phyloP scores from a whole-genome alignment of 371 early-diverging fungal species.

The Apophysomyces ossiformis region DNA sequence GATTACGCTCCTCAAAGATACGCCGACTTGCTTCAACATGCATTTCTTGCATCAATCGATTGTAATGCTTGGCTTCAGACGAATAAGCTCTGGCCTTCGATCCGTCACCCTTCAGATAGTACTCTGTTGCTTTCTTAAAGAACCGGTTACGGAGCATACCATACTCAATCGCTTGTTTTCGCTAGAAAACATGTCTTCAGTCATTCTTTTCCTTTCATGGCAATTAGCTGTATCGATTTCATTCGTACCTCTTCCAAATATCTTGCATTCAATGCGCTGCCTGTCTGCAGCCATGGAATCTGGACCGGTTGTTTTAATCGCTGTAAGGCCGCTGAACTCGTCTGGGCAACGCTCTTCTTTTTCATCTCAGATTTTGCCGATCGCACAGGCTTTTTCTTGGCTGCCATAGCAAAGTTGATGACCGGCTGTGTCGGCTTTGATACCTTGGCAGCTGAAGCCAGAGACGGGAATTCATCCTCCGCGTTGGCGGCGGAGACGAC shows the following conservation, averaged over 20 bases:
- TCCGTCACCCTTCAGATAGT: conserved; percentile 60
- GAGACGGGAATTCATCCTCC: conserved; percentile 45
- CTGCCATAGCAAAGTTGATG: conserved; percentile 42
- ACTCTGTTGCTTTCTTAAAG: conserved; percentile 60
- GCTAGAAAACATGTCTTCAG: conserved; percentile 14
- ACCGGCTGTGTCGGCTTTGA: neutral
- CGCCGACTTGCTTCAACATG: conserved; percentile 62
- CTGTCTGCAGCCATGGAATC: conserved; percentile 65
- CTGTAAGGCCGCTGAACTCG: conserved; percentile 15
- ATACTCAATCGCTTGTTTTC: conserved; percentile 60
- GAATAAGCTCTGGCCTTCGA: conserved; percentile 59
- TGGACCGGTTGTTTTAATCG: conserved; percentile 42
- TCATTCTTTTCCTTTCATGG: neutral
- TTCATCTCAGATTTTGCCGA: conserved; percentile 14
- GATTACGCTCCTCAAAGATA: conserved; percentile 58
- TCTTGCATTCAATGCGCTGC: conserved; percentile 43
- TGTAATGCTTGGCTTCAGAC: conserved; percentile 60
- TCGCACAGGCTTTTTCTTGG: conserved; percentile 38
- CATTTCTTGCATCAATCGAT: conserved; percentile 61
- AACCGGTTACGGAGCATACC: conserved; percentile 62
- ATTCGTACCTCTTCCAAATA: conserved; percentile 53
- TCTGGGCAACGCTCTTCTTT: neutral
- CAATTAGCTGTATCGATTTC: neutral
- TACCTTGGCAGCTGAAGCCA: conserved; percentile 31
- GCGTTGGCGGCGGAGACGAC: neutral